These are phyloP conservation scores for Blastomyces emzantsi DNA, from an alignment of 2,329 filamentous ascomycete species.

Conservation along the genomic window DNA sequence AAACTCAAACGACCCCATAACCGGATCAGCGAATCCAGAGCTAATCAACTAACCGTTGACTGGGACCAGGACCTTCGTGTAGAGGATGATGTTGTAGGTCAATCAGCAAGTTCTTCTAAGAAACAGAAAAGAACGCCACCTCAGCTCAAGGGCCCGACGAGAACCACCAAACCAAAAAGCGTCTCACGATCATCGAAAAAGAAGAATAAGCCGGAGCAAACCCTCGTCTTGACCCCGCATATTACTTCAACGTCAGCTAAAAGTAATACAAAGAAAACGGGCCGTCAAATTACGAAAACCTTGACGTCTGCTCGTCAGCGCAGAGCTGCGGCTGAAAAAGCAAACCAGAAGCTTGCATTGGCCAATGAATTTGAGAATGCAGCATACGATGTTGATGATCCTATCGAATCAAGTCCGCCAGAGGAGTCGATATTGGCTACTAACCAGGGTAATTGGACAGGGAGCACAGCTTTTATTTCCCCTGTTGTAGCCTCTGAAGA, in stretches of 20 bases:
- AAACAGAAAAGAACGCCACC: conserved; percentile 10
- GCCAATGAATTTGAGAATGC: conserved; percentile 12
- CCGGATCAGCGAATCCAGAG: conserved; percentile 10
- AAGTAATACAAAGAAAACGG: background rate
- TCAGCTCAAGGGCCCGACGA: background rate
- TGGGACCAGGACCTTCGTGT: conserved; percentile 19
- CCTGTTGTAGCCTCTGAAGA: background rate
- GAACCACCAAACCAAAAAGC: conserved; percentile 6
- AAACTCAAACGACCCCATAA: conserved; percentile 16
- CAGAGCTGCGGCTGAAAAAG: conserved; percentile 14
- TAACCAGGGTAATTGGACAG: background rate
- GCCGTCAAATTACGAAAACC: conserved; percentile 13
- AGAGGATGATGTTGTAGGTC: background rate
- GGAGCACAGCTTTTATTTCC: background rate
- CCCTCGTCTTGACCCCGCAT: conserved; percentile 12
- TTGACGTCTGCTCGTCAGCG: conserved; percentile 14
- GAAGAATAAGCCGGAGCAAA: background rate
- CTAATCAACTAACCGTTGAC: conserved; percentile 10
- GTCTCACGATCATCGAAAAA: conserved; percentile 9
- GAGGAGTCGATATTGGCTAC: background rate
- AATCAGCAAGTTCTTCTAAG: conserved; percentile 3
- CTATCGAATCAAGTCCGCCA: conserved; percentile 16
- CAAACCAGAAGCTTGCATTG: conserved; percentile 13
- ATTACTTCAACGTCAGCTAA: conserved; percentile 6
- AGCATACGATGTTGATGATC: conserved; percentile 14